Base-by-base conservation (phyloP, 169 alveolate species). In the Theileria luwenshuni region DNA sequence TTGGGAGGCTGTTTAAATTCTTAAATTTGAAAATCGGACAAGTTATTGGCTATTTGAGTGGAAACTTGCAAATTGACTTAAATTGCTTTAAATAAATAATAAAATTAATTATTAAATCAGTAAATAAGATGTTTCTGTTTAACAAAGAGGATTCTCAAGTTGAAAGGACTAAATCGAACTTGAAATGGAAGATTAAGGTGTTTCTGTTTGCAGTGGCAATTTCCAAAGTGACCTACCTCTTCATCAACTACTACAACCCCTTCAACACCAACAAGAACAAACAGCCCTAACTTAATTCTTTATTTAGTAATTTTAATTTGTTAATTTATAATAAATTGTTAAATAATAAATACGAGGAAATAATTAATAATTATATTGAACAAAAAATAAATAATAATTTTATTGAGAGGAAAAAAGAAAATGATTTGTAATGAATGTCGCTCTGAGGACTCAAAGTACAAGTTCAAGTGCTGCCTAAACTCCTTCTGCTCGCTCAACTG, bases 401-500 rank as follows among this genome's bases (percentile, higher is more conserved):
- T n/a, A n/a, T n/a, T n/a, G n/a, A n/a, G n/a, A n/a, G n/a, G n/a
- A n/a, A n/a, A n/a, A n/a, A n/a, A n/a, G n/a, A n/a, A 28, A 47
- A 65, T 77, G 86, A 54, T n/a, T 23, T 77, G 86, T 49, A 32
- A 68, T 3, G 87, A 79, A 23, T 79, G 87, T 32, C 15, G 23
- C 52, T 42, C 69, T 6, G 52, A 49, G 58, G 41, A 5, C n/a
- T 62, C 77, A 10, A 41, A 47, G 7, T 79, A 79, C 64, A 76
- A 83, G 21, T 79, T 48, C 67, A 79, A 79, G 69, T 79, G 87
- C 59, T 79, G 87, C 48, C 47, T 60, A 23, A 51, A 21, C 19
- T 32, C 45, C 27, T 79, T 79, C 61, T 79, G 87, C 77, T 54
- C 81, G 7, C 65, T 79, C 15, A 21, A 63, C 52, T 79, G 87